Base-by-base conservation (phyloP, 441 rosid species). In the Geranium incanum region DNA sequence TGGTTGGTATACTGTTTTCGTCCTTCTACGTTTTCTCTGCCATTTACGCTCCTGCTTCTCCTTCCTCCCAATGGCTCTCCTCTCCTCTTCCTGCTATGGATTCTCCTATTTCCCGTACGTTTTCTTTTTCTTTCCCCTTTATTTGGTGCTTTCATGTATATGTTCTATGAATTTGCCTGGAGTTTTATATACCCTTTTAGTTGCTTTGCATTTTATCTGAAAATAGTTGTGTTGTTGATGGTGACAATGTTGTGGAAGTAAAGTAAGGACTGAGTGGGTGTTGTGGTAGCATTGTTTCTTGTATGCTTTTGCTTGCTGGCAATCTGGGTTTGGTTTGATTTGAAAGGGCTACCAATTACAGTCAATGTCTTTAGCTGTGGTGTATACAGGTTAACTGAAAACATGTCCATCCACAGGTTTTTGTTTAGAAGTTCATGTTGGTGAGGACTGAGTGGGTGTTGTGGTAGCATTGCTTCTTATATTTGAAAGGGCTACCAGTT, bases 21-120 rank as follows among this genome's bases (percentile, higher is more conserved):
- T 81, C 96, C 38, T 83, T 91, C 68, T 95, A 85, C 76, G 92
- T 95, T 72, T 88, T 89, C 85, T 88, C 98, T 33, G 92, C 97
- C 19, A 73, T 91, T 76, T 85, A 84, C 84, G 84, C 99, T 60
- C 79, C 90, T 71, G 9, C 82, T 72, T 77, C 75, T 66, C 71
- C 72, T 62, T 59, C 84, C 13, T 13, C 67, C 5, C 67, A 63
- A 12, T 63, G 67, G 39, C 74, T 21, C 88, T 55, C 65, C 82
- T 62, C 80, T 80, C 84, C 72, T 71, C 86, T 70, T 71, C 82
- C 12, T 85, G 88, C 95, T 23, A 77, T 95, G 66, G 85, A 90
- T 75, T 73, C 85, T 11, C 2, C 86, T 62, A 38, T 71, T 0
- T 69, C 33, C 33, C 33, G 33, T 28, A 2, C 33, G 33, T 28